Evolutionary conservation across 306 rosid genomes (phyloP), one percentile per base, ranked within the genome.

Genomic region (Dryas octopetala): DNA sequence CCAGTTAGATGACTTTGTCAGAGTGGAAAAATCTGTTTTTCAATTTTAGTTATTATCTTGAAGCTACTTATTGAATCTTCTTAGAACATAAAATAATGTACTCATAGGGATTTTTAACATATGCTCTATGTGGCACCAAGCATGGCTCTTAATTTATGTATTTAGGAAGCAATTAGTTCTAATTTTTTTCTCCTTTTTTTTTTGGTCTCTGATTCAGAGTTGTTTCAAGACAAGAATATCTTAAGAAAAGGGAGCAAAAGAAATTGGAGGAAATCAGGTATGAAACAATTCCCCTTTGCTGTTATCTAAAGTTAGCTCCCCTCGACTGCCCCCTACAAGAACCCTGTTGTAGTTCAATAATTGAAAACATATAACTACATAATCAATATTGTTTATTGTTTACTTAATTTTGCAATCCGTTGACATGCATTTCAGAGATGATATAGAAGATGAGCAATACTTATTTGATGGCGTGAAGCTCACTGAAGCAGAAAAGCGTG

Each of bases 201-300:
- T 74, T 50, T 64, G 55, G 64, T 51, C 76, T 60, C 50, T 78
- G 79, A 61, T 85, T 74, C 93, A 95, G 97, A 85, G 84, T 85
- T 82, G 82, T 86, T 80, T 92, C 99, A 77, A 88, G 97, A 79
- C 96, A 85, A 76, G 99, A 92, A 74, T 95, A 95, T 78, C 80
- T 92, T 59, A 95, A 90, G 85, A 95, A 95, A 85, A 90, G 99
- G 82, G 93, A 92, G 88, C 89, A 86, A 76, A 90, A 95, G 89
- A 95, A 95, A 79, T 66, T 95, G 62, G 97, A 91, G 50, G 97
- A 92, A 80, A 83, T 95, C 74, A 89, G 97, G 97, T 94, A 79
- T 47, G 80, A 75, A 38, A 75, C 13, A 70, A 54, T 55, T 76
- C 61, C 13, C 16, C 19, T 62, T 75, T 84, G 32, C 65, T 62